A percentile compares a stretch with the other conserved stretches of the same genome.
These are phyloP conservation scores for Coemansia sp. DNA, from an alignment of 192 early-diverging fungal genomes.

Conservation along the genomic window DNA sequence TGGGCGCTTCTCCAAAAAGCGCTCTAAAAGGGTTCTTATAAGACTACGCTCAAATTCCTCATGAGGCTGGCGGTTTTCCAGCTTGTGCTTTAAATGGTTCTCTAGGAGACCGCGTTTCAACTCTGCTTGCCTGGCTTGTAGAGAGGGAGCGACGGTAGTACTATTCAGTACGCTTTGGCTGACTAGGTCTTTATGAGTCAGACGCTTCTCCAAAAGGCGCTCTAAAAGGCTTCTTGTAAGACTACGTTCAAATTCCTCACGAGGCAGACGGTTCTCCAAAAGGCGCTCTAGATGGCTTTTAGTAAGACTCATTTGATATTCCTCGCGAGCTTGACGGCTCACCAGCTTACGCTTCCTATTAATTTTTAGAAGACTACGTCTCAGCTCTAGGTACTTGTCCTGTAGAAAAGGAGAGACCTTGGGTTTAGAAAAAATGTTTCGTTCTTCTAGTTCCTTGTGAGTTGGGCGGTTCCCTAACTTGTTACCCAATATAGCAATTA, in stretches of 20 bases:
- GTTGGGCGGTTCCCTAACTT: slow-evolving; percentile 51
- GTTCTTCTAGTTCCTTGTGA: not conserved
- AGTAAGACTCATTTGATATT: too few species aligned
- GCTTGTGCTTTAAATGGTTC: slow-evolving; percentile 57
- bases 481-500: slow-evolving; percentile 30
- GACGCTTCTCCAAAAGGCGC: slow-evolving; percentile 15
- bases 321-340: too few species aligned
- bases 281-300: slow-evolving; percentile 46
- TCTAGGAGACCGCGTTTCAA: slow-evolving; percentile 44
- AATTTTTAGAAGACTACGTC: too few species aligned
- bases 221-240: not conserved
- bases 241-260: slow-evolving; percentile 17
- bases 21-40: not conserved
- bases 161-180: slow-evolving; percentile 61
- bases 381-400: too few species aligned
- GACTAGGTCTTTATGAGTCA: slow-evolving; percentile 55
- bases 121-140: slow-evolving; percentile 38
- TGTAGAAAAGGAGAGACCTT: too few species aligned
- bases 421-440: too few species aligned
- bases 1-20: slow-evolving; percentile 35
- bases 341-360: too few species aligned
- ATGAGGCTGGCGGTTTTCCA: slow-evolving; percentile 61
- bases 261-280: slow-evolving; percentile 59
- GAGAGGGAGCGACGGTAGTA: slow-evolving; percentile 31
- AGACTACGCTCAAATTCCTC: slow-evolving; percentile 52